Conservation (phyloP, 305 asterid species). For the Fraxinus latifolia region DNA sequence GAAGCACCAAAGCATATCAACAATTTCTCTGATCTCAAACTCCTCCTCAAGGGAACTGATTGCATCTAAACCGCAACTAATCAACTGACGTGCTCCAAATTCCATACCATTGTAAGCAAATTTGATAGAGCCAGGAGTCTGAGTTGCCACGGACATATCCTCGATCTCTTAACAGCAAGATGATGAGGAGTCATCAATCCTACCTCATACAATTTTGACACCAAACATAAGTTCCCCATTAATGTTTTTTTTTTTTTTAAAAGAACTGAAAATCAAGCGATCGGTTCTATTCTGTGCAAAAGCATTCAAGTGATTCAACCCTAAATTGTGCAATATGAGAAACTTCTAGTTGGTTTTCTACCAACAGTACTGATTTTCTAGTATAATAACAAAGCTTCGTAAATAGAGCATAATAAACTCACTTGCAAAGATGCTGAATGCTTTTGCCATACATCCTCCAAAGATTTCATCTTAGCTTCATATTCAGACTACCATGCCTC, state of each 20-base stretch:
- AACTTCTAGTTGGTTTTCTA: not conserved
- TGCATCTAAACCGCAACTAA: conserved; percentile 27
- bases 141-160: conserved; percentile 41
- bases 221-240: not conserved
- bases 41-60: conserved; percentile 39
- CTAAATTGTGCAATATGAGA: not conserved
- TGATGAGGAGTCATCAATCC: conserved; percentile 33
- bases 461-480: conserved; percentile 50
- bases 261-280: not conserved
- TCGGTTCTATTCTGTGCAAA: not conserved
- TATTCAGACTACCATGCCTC: conserved; percentile 46
- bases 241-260: too few relatives aligned
- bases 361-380: not conserved
- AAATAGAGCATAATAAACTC: conserved; percentile 28
- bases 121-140: conserved; percentile 39
- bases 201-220: not conserved
- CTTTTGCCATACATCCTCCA: conserved; percentile 57
- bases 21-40: conserved; percentile 35
- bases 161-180: conserved; percentile 49
- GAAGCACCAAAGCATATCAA: too few relatives aligned
- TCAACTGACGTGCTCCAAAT: conserved; percentile 26
- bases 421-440: conserved; percentile 47
- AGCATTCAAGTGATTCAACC: not conserved
- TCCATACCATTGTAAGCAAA: conserved; percentile 15
- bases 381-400: conserved; percentile 4